A percentile compares a stretch with the other conserved stretches of the same genome.
These are phyloP conservation scores for Imleria badia DNA, from an alignment of 768 basidiomycete genomes.

Conservation along the genomic window DNA sequence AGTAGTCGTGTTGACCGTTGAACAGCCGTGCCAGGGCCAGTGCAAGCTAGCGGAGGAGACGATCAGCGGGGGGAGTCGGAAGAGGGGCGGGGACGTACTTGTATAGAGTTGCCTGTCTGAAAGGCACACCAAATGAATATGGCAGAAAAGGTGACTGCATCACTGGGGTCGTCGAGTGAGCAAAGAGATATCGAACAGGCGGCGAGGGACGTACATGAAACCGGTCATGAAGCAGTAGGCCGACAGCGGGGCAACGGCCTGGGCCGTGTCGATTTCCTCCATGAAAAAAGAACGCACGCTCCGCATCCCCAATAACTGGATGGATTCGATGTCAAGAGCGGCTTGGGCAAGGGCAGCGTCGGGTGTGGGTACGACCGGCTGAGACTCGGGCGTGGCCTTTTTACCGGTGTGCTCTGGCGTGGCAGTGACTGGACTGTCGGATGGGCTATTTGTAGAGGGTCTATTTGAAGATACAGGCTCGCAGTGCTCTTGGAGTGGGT, in stretches of 20 bases:
- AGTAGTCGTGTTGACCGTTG: conserved; percentile 46
- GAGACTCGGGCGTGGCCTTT: not conserved
- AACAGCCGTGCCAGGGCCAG: conserved; percentile 84
- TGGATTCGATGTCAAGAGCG: conserved; percentile 18
- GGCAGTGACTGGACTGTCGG: not conserved
- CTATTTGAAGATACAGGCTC: too few relatives aligned
- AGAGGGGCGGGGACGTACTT: conserved; percentile 37
- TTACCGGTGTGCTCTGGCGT: not conserved
- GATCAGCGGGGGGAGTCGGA: not conserved
- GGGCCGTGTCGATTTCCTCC: conserved; percentile 25
- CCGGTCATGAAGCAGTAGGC: conserved; percentile 81
- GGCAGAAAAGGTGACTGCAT: conserved; percentile 73
- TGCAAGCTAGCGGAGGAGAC: conserved; percentile 55
- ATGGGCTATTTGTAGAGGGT: too few relatives aligned
- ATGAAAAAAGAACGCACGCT: conserved; percentile 12
- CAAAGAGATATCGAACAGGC: not conserved
- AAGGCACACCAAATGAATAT: conserved; percentile 85
- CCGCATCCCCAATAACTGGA: conserved; percentile 1
- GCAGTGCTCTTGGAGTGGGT: too few relatives aligned
- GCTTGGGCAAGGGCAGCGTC: not conserved
- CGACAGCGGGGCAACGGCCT: conserved; percentile 51
- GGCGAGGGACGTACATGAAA: conserved; percentile 53
- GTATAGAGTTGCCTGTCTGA: conserved; percentile 76
- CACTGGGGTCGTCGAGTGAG: conserved; percentile 38
- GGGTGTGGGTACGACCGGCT: not conserved